Evolutionary conservation across 345 rosid genomes (phyloP), one percentile per base, ranked within the genome.

Genomic region (Passiflora organensis): DNA sequence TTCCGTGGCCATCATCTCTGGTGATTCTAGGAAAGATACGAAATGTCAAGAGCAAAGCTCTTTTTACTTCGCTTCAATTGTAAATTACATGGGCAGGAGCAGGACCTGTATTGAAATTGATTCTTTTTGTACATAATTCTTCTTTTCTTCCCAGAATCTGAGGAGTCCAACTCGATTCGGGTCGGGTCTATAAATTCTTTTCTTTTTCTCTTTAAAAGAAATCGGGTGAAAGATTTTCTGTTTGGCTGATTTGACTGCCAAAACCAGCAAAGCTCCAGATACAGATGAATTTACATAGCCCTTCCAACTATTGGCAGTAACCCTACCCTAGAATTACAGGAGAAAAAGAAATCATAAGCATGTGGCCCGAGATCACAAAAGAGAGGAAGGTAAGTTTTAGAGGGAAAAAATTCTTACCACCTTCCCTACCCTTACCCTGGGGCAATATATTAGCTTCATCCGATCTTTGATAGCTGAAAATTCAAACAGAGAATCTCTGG

Each of bases 71-170:
- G 48, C 36, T 68, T 64, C 61, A 46, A 60, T 8, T 74, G 77
- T 74, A 74, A 65, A 67, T 70, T 60, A 62, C 51, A 58, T 62
- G 49, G 63, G 63, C 53, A 51, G 56, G 14, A 21, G 25, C n/a
- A 42, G 52, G 62, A 58, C 21, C 42, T 22, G 22, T 44, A 49
- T 59, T 44, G 44, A 20, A 52, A 32, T 55, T 49, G 37, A 64
- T 74, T 71, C 61, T 45, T 74, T 71, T 50, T 50, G 69, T 50
- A 56, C 46, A 43, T 43, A 55, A 36, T 4, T 18, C 10, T 17
- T 42, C 25, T 22, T 57, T 56, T 43, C 17, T n/a, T 32, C 48
- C 55, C 23, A 50, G 11, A 64, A n/a, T n/a, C n/a, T n/a, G n/a
- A n/a, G n/a, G n/a, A n/a, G n/a, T n/a, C n/a, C n/a, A n/a, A n/a